Base-by-base conservation (phyloP, 2,329 filamentous ascomycete genomes). In the Curvularia sp. region DNA sequence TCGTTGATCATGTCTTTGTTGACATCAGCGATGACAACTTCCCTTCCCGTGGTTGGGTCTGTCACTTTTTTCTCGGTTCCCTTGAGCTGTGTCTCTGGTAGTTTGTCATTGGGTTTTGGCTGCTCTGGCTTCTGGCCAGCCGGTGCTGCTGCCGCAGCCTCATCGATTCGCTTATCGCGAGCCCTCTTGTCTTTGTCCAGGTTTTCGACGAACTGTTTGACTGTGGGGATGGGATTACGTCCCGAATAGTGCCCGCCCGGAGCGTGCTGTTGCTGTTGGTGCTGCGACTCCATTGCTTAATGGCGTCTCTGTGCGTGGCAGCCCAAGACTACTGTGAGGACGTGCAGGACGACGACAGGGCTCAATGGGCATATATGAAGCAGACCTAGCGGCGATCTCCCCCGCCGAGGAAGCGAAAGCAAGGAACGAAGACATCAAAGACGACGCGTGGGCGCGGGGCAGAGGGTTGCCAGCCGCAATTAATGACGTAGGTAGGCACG, bases 21-120 rank as follows among this genome's bases (percentile, higher is more conserved):
- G 20, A 90, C 88, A 78, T 96, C 91, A 66, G 93, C 90, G 62
- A 98, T 96, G 63, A 90, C 86, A 20, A 97, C 90, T 64, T 97
- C 85, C 51, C 88, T 90, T 20, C 93, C 93, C 0, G 94, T 97
- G 0, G 92, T 91, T 0, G 94, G 94, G 74, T 98, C 94, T 0
- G 90, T 92, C 44, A 97, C 93, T 2, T 64, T 71, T 61, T 88
- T 85, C 61, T 84, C 79, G 10, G 80, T 79, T 15, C 78, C 79
- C 48, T 78, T 78, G 55, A 82, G 79, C 75, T 49, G 80, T 77
- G 49, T 81, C 77, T 64, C 82, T 70, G 69, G 87, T 84, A 44
- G 82, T 77, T 43, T 75, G 68, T n/a, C 77, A 30, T 75, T 70
- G 8, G 48, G 6, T 20, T 42, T 41, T 30, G 33, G 22, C 44